Conservation (phyloP, 306 rosid species). For the Canavalia gladiata region DNA sequence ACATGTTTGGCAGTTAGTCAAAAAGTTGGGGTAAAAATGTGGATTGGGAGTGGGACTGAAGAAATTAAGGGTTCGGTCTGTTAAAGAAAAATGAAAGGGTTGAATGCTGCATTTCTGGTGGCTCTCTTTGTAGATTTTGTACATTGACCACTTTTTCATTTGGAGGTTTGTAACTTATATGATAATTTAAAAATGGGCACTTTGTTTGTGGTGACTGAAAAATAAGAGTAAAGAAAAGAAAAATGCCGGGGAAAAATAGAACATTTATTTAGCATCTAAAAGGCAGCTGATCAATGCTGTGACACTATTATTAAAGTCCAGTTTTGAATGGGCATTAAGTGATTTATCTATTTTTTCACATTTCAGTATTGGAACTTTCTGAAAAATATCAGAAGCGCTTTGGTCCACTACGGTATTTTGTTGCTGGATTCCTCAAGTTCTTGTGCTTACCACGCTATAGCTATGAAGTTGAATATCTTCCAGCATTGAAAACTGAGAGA, state of each 20-base stretch:
- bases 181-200: conserved; percentile 34
- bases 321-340: conserved; percentile 29
- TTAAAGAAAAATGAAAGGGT: conserved; percentile 30
- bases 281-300: conserved; percentile 19
- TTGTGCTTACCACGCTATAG: conserved; percentile 91
- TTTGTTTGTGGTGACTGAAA: conserved; percentile 22
- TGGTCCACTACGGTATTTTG: conserved; percentile 97
- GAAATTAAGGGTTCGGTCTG: conserved; percentile 17
- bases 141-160: conserved; percentile 33
- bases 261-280: conserved; percentile 16
- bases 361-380: conserved; percentile 93
- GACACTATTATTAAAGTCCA: conserved; percentile 18
- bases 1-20: background rate
- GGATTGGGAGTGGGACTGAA: conserved; percentile 21
- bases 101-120: conserved; percentile 30
- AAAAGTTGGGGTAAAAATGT: background rate
- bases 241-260: conserved; percentile 33
- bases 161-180: conserved; percentile 32
- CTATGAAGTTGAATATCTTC: conserved; percentile 97
- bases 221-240: background rate
- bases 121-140: conserved; percentile 22
- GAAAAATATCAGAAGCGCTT: conserved; percentile 95
- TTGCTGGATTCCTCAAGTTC: conserved; percentile 96
- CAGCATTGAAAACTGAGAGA: conserved; percentile 74
- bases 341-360: conserved; percentile 41